A percentile compares a stretch with the other conserved stretches of the same genome.
Evolutionary conservation across 306 rosid genomes (phyloP).

Genomic region (Vigna trinervia): DNA sequence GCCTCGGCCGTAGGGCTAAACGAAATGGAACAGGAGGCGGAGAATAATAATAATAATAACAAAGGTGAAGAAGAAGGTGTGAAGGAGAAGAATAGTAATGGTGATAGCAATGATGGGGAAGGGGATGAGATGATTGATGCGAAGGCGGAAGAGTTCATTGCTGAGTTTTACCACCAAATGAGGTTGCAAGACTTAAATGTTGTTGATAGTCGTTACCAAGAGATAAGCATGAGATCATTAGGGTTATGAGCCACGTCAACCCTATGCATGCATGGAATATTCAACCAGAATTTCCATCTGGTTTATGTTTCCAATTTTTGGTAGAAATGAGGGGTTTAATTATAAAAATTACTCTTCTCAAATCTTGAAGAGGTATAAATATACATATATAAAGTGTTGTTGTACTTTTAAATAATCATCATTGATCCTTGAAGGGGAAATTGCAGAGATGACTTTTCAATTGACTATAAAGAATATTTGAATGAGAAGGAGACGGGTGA

Average conservation of each 20-base stretch:
- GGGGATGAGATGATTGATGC: conserved; percentile 72
- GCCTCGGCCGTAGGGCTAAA: conserved; percentile 64
- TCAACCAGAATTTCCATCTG: not conserved
- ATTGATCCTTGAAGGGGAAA: not conserved
- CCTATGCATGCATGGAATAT: not conserved
- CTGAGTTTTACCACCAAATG: conserved; percentile 73
- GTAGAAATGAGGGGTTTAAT: not conserved
- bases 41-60: too few species aligned
- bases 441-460: not conserved
- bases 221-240: conserved; percentile 59
- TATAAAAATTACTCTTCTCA: conserved; percentile 1
- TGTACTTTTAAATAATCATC: not conserved
- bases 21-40: conserved; percentile 51
- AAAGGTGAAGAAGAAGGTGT: not conserved
- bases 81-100: not conserved
- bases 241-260: conserved; percentile 3
- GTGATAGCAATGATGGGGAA: not conserved
- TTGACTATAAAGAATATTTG: not conserved
- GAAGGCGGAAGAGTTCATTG: conserved; percentile 83
- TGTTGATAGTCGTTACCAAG: conserved; percentile 41
- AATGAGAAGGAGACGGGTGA: not conserved
- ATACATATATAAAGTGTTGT: too few species aligned
- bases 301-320: not conserved
- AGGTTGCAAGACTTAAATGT: conserved; percentile 54
- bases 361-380: not conserved